Conservation (phyloP, 1,284 basidiomycete species). For the Cryptococcus amylolentus region DNA sequence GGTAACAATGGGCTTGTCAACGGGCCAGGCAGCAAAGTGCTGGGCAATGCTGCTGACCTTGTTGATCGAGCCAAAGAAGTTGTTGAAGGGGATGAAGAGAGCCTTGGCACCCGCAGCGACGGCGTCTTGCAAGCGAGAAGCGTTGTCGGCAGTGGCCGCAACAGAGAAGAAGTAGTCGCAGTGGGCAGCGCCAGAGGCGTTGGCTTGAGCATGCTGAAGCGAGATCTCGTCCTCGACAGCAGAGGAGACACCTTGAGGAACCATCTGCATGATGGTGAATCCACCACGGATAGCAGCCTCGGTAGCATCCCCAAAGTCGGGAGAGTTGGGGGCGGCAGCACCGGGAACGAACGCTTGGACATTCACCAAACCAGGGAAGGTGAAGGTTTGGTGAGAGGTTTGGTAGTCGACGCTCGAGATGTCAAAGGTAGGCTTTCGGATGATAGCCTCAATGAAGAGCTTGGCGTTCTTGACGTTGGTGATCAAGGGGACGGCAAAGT, state of each 20-base stretch:
- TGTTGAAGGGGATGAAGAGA: constrained; percentile 77
- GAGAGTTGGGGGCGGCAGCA: constrained; percentile 56
- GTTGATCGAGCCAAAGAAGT: constrained; percentile 56
- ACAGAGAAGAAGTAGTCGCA: constrained; percentile 84
- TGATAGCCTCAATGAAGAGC: constrained; percentile 90
- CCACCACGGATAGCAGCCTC: constrained; percentile 80
- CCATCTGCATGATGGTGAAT: constrained; percentile 76
- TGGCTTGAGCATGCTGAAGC: constrained; percentile 66
- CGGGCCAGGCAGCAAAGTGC: constrained; percentile 88
- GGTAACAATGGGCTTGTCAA: constrained; percentile 87
- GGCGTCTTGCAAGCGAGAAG: constrained; percentile 64
- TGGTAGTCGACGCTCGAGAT: constrained; percentile 91
- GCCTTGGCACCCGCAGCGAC: constrained; percentile 72
- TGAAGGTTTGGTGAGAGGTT: constrained; percentile 85
- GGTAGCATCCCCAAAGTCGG: constrained; percentile 66
- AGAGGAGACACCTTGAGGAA: constrained; percentile 65
- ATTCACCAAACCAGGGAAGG: constrained; percentile 89
- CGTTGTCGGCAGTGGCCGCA: constrained; percentile 68
- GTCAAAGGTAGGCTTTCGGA: constrained; percentile 77
- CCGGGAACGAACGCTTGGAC: constrained; percentile 83
- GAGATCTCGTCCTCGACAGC: constrained; percentile 64
- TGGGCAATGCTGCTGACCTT: constrained; percentile 64
- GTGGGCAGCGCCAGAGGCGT: constrained; percentile 63
- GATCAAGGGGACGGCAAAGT: constrained; percentile 94
- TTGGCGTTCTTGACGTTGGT: constrained; percentile 99